These are phyloP conservation scores for Clarkia xantiana DNA, from an alignment of 345 rosid species.

Conservation along the genomic window DNA sequence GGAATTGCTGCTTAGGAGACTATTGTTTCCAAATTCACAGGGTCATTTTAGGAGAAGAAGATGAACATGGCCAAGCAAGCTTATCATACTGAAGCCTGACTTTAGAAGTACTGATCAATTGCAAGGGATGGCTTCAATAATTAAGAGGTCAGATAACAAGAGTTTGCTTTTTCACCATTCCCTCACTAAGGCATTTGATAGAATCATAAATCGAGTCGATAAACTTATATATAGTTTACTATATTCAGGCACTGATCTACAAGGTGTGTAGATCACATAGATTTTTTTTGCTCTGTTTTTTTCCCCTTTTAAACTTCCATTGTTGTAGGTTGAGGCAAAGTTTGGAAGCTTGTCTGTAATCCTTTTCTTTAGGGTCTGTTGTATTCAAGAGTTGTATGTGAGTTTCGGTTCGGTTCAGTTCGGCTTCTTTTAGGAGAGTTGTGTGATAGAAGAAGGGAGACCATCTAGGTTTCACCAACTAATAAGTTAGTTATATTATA, in stretches of 20 bases:
- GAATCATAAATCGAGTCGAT: not conserved
- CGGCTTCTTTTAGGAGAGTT: too few species aligned
- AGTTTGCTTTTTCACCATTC: not conserved
- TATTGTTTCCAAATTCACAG: conserved; percentile 19
- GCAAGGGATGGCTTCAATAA: conserved; percentile 4
- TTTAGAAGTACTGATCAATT: conserved; percentile 4
- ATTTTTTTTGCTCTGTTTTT: not conserved
- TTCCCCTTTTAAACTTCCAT: not conserved
- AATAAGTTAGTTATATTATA: conserved; percentile 18
- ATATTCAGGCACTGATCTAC: not conserved
- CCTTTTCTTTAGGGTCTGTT: conserved; percentile 18
- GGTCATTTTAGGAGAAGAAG: conserved; percentile 29
- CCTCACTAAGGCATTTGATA: not conserved
- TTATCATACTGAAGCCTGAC: not conserved
- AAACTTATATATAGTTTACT: conserved; percentile 4
- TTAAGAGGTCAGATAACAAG: conserved; percentile 4
- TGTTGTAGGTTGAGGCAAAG: conserved; percentile 20
- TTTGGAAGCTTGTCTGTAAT: conserved; percentile 22
- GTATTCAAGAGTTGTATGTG: conserved; percentile 28
- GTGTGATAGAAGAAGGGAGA: conserved; percentile 30
- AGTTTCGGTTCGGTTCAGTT: conserved; percentile 24
- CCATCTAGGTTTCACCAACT: conserved; percentile 16
- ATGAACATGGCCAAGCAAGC: conserved; percentile 16
- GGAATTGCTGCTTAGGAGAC: conserved; percentile 64
- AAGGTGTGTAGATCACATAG: not conserved